Conservation (phyloP, 495 filamentous ascomycete species). For the Friedmanniomyces endolithicus region DNA sequence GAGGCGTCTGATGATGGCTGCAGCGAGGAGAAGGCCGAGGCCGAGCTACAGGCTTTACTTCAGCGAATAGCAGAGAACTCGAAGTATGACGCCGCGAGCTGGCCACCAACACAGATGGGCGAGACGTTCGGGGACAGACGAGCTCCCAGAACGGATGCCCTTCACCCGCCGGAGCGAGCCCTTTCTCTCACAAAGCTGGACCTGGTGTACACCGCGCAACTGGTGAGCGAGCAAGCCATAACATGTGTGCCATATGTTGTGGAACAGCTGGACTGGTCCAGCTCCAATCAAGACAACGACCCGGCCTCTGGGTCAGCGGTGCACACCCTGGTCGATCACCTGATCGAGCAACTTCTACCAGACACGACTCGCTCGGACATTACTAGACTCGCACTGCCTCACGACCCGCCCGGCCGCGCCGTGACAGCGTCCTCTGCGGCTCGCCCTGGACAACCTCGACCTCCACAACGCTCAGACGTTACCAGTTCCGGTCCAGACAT, state of each 20-base stretch:
- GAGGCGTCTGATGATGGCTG: neutral
- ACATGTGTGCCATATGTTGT: conserved; percentile 1
- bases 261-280: neutral
- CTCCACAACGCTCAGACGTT: conserved; percentile 4
- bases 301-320: neutral
- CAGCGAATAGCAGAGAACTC: neutral
- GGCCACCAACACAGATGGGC: neutral
- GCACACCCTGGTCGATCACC: neutral
- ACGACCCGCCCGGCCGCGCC: conserved; percentile 3
- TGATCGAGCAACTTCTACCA: conserved; percentile 1
- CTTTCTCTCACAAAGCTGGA: conserved; percentile 16
- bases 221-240: conserved; percentile 36
- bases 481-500: conserved; percentile 18
- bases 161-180: neutral
- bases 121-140: too few species aligned
- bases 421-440: neutral
- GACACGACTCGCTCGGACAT: conserved; percentile 2
- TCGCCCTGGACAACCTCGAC: conserved; percentile 7
- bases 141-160: neutral
- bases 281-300: neutral
- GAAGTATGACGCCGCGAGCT: too few species aligned
- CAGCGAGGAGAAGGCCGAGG: neutral
- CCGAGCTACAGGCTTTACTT: neutral
- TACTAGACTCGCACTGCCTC: conserved; percentile 8
- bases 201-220: conserved; percentile 36